A percentile compares a stretch with the other conserved stretches of the same genome.
Conservation (phyloP, 148 eudicot genomes). For the Gaultheria prostrata region DNA sequence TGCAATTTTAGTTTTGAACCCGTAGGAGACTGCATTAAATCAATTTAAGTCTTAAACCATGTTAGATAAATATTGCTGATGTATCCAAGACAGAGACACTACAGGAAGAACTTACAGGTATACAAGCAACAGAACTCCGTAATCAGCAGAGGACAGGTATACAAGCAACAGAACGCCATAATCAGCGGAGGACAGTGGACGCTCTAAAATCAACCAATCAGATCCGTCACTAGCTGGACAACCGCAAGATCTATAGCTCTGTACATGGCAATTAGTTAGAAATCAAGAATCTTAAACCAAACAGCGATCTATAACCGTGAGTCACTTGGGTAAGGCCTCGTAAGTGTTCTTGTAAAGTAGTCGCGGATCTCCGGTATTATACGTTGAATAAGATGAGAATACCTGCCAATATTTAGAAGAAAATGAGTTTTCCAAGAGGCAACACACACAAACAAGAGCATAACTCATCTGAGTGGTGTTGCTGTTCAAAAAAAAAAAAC, state of each 20-base stretch:
- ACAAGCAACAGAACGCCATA: constrained; percentile 14
- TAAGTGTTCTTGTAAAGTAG: constrained; percentile 54
- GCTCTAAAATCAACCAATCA: constrained; percentile 18
- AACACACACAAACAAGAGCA: neutral
- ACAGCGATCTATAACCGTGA: constrained; percentile 33
- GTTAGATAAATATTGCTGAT: neutral
- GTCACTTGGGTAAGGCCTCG: constrained; percentile 33
- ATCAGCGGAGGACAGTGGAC: constrained; percentile 7
- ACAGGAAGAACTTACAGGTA: constrained; percentile 21
- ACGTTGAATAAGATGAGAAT: constrained; percentile 52
- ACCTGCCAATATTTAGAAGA: constrained; percentile 40
- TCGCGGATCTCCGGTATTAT: constrained; percentile 69
- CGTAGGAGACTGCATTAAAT: constrained; percentile 3
- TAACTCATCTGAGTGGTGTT: neutral
- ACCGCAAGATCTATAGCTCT: constrained; percentile 22
- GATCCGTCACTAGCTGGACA: constrained; percentile 10
- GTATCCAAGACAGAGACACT: neutral
- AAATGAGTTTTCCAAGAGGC: neutral
- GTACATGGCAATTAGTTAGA: constrained; percentile 30
- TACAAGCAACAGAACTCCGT: constrained; percentile 17
- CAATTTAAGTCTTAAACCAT: neutral
- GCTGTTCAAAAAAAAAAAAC: neutral
- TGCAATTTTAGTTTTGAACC: neutral
- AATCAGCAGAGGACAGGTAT: constrained; percentile 13
- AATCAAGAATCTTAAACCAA: constrained; percentile 8